Conservation (phyloP, 257 asterid species). For the Nicotiana tomentosiformis region DNA sequence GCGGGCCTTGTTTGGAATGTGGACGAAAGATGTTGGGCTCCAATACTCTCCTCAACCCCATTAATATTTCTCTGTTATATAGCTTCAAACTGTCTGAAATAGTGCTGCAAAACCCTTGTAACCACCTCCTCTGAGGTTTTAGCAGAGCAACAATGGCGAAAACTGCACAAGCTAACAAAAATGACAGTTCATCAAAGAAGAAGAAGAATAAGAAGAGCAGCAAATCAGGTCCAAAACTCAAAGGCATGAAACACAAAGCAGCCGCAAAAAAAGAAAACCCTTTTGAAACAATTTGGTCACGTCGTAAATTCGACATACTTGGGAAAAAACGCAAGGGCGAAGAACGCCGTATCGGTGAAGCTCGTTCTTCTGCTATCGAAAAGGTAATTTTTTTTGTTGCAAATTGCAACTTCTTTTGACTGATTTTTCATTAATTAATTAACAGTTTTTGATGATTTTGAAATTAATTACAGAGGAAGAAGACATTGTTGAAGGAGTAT, state of each 20-base stretch:
- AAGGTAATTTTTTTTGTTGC: conserved; percentile 36
- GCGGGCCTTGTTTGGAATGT: no score
- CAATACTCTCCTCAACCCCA: no score
- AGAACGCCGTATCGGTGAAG: conserved; percentile 76
- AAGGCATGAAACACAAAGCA: conserved; percentile 54
- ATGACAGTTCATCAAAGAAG: conserved; percentile 44
- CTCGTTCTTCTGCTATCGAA: conserved; percentile 75
- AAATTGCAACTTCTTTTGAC: background rate
- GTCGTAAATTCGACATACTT: conserved; percentile 69
- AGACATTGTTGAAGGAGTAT: conserved; percentile 81
- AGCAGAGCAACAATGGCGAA: conserved; percentile 50
- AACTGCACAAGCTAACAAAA: conserved; percentile 28
- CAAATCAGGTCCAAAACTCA: conserved; percentile 47
- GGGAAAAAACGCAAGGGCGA: conserved; percentile 88
- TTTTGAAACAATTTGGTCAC: conserved; percentile 86
- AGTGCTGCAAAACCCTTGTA: background rate
- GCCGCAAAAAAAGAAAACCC: conserved; percentile 44
- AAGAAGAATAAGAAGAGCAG: conserved; percentile 44
- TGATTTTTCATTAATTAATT: background rate
- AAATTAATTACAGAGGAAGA: conserved; percentile 61
- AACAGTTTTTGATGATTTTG: background rate
- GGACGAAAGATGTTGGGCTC: no score
- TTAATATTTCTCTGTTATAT: no score
- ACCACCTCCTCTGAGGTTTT: background rate
- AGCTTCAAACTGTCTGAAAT: no score